Conservation (phyloP, 2,329 filamentous ascomycete genomes). For the Periconia digitata region DNA sequence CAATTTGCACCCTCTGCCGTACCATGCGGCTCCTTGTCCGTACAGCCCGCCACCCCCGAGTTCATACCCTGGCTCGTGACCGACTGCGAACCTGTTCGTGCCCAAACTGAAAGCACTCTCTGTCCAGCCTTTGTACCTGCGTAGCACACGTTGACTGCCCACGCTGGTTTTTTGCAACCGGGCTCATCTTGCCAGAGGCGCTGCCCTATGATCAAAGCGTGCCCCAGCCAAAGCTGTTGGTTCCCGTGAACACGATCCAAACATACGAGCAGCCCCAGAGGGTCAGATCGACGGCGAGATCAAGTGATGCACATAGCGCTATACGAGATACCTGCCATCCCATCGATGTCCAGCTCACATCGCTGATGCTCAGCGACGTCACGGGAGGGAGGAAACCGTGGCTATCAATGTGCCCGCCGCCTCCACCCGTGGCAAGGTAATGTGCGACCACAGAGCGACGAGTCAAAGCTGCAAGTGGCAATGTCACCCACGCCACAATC, state of each 20-base stretch:
- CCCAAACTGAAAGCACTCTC: too few relatives aligned
- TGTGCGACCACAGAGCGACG: slow-evolving; percentile 36
- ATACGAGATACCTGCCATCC: slow-evolving; percentile 32
- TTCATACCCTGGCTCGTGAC: not conserved
- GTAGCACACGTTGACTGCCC: too few relatives aligned
- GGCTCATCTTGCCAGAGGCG: not conserved
- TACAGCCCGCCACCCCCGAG: not conserved
- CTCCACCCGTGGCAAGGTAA: slow-evolving; percentile 19
- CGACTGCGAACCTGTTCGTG: not conserved
- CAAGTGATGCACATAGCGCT: slow-evolving; percentile 34
- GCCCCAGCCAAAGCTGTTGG: slow-evolving; percentile 38
- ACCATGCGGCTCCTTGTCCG: not conserved
- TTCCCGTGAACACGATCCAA: slow-evolving; percentile 30
- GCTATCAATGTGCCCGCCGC: slow-evolving; percentile 1
- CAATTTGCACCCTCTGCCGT: not conserved
- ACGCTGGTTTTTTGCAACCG: too few relatives aligned
- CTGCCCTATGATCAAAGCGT: slow-evolving; percentile 21
- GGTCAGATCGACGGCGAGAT: slow-evolving; percentile 35
- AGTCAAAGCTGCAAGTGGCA: slow-evolving; percentile 35
- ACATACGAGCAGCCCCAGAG: slow-evolving; percentile 39
- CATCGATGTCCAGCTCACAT: slow-evolving; percentile 19
- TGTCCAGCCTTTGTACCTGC: too few relatives aligned
- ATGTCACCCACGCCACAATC: slow-evolving; percentile 29
- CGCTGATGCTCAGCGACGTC: slow-evolving; percentile 3
- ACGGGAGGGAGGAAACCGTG: slow-evolving; percentile 12